These are phyloP conservation scores for Botryotinia convoluta DNA, from an alignment of 2,329 filamentous ascomycete genomes.

Conservation along the genomic window DNA sequence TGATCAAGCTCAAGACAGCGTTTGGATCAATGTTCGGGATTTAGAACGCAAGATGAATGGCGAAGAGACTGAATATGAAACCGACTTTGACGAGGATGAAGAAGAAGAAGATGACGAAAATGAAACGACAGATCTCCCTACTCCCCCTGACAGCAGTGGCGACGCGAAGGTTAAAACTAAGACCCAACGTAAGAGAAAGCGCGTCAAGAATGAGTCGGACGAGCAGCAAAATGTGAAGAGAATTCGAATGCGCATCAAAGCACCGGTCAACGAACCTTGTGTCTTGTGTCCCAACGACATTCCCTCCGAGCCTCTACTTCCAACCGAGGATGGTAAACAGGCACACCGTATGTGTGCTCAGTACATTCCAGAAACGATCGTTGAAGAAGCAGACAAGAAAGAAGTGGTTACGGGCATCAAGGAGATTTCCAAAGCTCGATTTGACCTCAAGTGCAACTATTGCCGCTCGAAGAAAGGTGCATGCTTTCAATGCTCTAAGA, in stretches of 20 bases:
- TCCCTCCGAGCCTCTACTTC: conserved; percentile 74
- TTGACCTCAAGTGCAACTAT: conserved; percentile 91
- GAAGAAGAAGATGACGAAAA: conserved; percentile 62
- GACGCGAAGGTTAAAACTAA: conserved; percentile 59
- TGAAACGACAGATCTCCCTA: conserved; percentile 67
- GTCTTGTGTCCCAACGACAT: conserved; percentile 91
- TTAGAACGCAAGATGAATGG: conserved; percentile 92
- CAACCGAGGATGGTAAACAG: conserved; percentile 82
- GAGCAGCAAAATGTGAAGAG: conserved; percentile 59
- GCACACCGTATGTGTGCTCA: conserved; percentile 86
- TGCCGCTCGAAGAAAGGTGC: conserved; percentile 93
- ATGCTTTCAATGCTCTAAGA: conserved; percentile 93
- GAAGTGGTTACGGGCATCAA: conserved; percentile 76
- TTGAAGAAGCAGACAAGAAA: conserved; percentile 62
- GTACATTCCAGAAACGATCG: conserved; percentile 89
- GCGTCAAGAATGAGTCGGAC: conserved; percentile 46
- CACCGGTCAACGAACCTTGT: conserved; percentile 73
- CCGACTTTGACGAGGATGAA: conserved; percentile 70
- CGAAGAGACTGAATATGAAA: conserved; percentile 81
- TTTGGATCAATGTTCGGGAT: conserved; percentile 96
- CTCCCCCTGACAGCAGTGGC: conserved; percentile 70
- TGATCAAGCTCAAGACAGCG: conserved; percentile 90
- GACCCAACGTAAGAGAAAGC: conserved; percentile 66
- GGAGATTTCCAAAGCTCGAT: conserved; percentile 79
- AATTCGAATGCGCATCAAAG: conserved; percentile 69